phyloP scores from a whole-genome alignment of 768 basidiomycete genomes.

The Inosperma sp. region DNA sequence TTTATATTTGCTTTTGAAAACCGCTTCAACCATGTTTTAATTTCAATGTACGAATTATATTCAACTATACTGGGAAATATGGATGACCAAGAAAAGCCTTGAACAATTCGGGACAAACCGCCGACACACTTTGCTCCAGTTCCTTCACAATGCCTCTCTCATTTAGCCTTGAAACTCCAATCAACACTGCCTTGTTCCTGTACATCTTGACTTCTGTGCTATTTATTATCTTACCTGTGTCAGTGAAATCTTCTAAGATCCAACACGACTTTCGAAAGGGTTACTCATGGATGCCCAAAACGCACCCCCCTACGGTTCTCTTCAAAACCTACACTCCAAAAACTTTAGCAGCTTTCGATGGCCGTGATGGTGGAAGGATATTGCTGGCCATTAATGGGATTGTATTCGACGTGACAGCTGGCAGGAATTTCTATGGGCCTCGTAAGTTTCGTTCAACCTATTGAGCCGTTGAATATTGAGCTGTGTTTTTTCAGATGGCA shows the following conservation, averaged over 20 bases:
- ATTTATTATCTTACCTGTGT: conserved; percentile 68
- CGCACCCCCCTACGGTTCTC: conserved; percentile 72
- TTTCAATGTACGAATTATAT: too few species aligned
- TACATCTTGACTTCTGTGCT: conserved; percentile 78
- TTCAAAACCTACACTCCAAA: conserved; percentile 77
- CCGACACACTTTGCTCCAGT: background rate
- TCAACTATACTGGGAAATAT: too few species aligned
- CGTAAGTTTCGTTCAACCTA: conserved; percentile 38
- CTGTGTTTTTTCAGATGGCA: conserved; percentile 59
- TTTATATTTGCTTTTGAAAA: background rate
- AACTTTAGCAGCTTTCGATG: conserved; percentile 64
- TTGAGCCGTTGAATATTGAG: background rate
- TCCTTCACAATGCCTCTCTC: conserved; percentile 32
- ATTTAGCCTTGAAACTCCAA: conserved; percentile 60
- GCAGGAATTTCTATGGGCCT: conserved; percentile 91
- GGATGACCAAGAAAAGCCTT: too few species aligned
- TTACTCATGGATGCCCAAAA: conserved; percentile 90
- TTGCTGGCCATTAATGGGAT: conserved; percentile 77
- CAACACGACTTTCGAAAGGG: conserved; percentile 73
- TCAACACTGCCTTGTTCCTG: conserved; percentile 73
- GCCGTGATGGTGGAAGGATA: conserved; percentile 64
- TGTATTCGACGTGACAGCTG: conserved; percentile 91
- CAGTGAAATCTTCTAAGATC: conserved; percentile 41
- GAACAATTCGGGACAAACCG: background rate
- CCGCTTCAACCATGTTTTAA: too few species aligned